Evolutionary conservation across 2,329 filamentous ascomycete species (phyloP).

Genomic region (Fusarium xyrophilum): DNA sequence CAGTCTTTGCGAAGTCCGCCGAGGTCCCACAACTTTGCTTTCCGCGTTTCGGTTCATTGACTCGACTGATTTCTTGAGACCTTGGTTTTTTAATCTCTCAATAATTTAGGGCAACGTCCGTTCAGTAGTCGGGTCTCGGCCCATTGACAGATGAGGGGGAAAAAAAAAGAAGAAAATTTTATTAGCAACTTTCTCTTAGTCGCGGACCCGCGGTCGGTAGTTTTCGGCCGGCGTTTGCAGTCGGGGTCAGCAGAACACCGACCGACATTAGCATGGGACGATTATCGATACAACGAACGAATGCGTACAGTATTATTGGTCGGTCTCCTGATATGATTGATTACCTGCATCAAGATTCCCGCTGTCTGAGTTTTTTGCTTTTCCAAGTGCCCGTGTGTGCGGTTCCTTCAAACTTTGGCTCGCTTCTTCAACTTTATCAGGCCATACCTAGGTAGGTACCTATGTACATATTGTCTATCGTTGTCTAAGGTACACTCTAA

Average conservation of each 20-base stretch:
- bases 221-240: conserved; percentile 36
- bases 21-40: conserved; percentile 23
- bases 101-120: not conserved
- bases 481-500: not conserved
- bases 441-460: not conserved
- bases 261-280: conserved; percentile 19
- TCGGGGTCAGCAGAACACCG: conserved; percentile 18
- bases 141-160: not conserved
- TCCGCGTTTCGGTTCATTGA: conserved; percentile 12
- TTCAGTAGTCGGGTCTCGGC: not conserved
- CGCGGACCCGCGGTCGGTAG: conserved; percentile 33
- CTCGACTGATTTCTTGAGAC: conserved; percentile 4
- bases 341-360: conserved; percentile 1
- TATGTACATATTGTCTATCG: not conserved
- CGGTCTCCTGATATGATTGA: conserved; percentile 25
- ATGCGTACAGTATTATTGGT: conserved; percentile 16
- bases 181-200: not conserved
- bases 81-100: conserved; percentile 10
- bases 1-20: conserved; percentile 25
- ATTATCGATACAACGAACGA: conserved; percentile 10
- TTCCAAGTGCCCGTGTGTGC: not conserved
- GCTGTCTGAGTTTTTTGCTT: conserved; percentile 22
- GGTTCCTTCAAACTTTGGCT: conserved; percentile 1
- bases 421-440: not conserved
- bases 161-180: not conserved